Conservation (phyloP, 768 basidiomycete species). For the Mrakia hoshinonis region DNA sequence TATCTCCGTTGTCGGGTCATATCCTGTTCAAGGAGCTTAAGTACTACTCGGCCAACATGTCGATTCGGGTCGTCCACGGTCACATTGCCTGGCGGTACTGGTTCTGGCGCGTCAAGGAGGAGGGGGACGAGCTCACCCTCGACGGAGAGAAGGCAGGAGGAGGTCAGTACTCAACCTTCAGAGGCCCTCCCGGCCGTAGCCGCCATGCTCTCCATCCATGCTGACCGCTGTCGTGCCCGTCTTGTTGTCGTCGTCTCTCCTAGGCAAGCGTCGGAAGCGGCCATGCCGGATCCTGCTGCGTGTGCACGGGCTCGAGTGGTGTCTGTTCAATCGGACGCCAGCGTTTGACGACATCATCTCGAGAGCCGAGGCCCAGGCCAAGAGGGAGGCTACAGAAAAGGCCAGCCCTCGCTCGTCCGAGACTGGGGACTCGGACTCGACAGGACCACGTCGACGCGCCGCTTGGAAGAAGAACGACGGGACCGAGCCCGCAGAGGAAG, state of each 20-base stretch:
- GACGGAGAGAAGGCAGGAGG: constrained; percentile 39
- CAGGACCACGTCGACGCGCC: not conserved
- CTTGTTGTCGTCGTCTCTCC: constrained; percentile 10
- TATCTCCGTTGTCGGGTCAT: constrained; percentile 77
- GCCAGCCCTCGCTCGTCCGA: not conserved
- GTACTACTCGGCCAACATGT: constrained; percentile 89
- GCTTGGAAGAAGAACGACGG: not conserved
- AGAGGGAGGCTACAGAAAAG: constrained; percentile 1
- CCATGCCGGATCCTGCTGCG: constrained; percentile 64
- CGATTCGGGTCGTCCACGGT: constrained; percentile 70
- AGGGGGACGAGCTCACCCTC: constrained; percentile 53
- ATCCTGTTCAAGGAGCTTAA: constrained; percentile 77
- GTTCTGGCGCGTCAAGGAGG: constrained; percentile 70
- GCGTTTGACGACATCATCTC: constrained; percentile 80
- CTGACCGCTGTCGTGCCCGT: too few relatives aligned
- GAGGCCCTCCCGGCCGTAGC: too few relatives aligned
- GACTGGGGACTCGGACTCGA: not conserved
- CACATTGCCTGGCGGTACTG: constrained; percentile 91
- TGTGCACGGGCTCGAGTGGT: constrained; percentile 82
- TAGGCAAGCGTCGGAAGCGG: constrained; percentile 19
- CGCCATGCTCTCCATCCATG: too few relatives aligned
- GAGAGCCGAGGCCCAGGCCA: constrained; percentile 38
- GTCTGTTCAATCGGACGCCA: constrained; percentile 79
- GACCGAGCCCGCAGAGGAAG: too few relatives aligned
- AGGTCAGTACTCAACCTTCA: constrained; percentile 30